Evolutionary conservation across 2,329 filamentous ascomycete species (phyloP), one percentile per base, ranked within the genome.

Genomic region (Zalaria obscura): DNA sequence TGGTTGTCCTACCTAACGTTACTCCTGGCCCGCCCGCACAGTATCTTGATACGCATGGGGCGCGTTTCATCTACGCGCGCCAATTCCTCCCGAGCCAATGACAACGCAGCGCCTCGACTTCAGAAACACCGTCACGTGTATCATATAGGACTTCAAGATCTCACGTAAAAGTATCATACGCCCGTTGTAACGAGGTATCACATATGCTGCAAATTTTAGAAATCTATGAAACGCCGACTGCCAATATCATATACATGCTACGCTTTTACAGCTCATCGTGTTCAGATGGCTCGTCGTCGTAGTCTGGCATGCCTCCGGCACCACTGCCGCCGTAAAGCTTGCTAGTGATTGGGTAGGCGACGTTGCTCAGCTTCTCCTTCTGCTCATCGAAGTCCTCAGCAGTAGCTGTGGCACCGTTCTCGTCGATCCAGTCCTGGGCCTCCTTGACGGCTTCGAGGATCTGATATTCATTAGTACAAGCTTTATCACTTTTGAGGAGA

Each of bases 311-410:
- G 48, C 73, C 77, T 52, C 74, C 80, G 54, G 61, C 66, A 35
- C 47, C 53, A 46, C 55, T 78, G 56, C 73, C 71, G 53, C 64
- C 69, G 73, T 95, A 95, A 58, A 95, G 76, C 79, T 98, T 98
- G 72, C 85, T 93, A 56, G 91, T 98, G 70, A 98, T 98, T 53
- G 91, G 91, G 72, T 96, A 95, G 41, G 91, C 91, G 50, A 95
- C 84, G 65, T 83, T 83, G 56, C 84, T 93, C 53, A 98, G 77
- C 77, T 95, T 95, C 83, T 98, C 89, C 75, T 93, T 94, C 75
- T 96, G 89, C 78, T 98, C 91, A 68, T 95, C 88, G 57, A 96
- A 95, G 72, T 96, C 91, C 72, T 95, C 89, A 45, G 86, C 74
- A 52, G 73, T 77, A 50, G 91, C 91, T 40, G 82, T 81, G 52